Conservation (phyloP, 768 basidiomycete genomes). For the Lentinula lateritia region DNA sequence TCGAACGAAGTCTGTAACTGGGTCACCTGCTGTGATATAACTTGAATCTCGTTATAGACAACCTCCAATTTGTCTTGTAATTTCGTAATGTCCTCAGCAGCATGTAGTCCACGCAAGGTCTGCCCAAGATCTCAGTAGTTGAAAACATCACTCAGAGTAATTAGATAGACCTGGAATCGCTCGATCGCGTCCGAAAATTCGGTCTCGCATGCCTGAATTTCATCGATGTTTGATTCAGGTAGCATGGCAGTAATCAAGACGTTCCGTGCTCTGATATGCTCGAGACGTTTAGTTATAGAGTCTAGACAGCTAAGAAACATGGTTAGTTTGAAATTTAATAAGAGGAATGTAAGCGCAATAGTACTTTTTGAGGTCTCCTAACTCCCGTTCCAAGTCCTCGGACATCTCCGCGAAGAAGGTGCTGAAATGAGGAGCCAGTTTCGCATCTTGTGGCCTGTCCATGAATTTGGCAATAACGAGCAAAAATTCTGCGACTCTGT, state of each 20-base stretch:
- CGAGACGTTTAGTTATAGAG: background rate
- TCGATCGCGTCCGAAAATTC: background rate
- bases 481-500: background rate
- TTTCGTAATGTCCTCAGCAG: background rate
- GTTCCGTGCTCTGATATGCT: background rate
- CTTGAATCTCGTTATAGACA: background rate
- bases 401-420: background rate
- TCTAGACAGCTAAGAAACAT: background rate
- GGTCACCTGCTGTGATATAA: background rate
- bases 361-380: background rate
- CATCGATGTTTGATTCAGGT: background rate
- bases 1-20: background rate
- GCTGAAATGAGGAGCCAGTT: background rate
- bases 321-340: background rate
- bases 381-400: background rate
- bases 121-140: background rate
- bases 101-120: background rate
- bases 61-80: background rate
- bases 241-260: background rate
- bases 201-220: background rate
- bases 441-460: background rate
- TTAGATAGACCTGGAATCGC: background rate
- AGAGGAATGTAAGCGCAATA: background rate
- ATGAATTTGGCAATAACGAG: constrained; percentile 2
- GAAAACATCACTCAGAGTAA: background rate